Evolutionary conservation across 2,329 filamentous ascomycete species (phyloP), one percentile per base, ranked within the genome.

Genomic region (Thielaviopsis cerberus): DNA sequence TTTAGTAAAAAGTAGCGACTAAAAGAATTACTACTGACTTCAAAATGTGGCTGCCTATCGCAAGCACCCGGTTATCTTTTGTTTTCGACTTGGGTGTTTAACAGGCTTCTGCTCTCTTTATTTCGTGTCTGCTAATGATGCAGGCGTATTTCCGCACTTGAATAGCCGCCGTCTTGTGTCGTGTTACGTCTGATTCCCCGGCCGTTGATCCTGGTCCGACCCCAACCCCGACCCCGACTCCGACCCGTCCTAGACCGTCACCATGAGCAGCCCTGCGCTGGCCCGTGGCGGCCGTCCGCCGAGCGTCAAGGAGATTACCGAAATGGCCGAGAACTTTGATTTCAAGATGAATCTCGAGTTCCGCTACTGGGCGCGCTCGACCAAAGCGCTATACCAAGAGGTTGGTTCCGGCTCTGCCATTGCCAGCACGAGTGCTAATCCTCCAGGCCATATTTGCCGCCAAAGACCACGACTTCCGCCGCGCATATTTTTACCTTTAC

Each of bases 401-500:
- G 89, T 94, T 64, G 20, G 20, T 26, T 25, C n/a, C 26, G 23
- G 27, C n/a, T 22, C 22, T 25, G 22, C 7, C 22, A 20, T 20
- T 17, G 8, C 25, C 53, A 45, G 34, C 60, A 57, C 51, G 53
- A 45, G 30, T 22, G 15, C 62, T 64, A 48, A 58, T 34, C 57
- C 45, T 58, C 13, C 66, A 96, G 87, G 90, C 88, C 22, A 77
- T 81, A 55, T 88, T 91, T 64, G 95, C 95, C 67, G 78, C 92
- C 65, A 78, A 79, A 50, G 91, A 97, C 69, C 84, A 85, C 65
- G 90, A 96, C 70, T 81, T 88, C 63, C 81, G 89, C 64, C 85
- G 92, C 66, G 87, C 91, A 4, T 98, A 94, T 69, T 78, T 96
- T 57, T 81, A 97, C 60, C 79, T 94, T n/a, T 88, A 92, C 67